Evolutionary conservation across 495 filamentous ascomycete genomes (phyloP).

Genomic region (Diplogelasinospora grovesii): DNA sequence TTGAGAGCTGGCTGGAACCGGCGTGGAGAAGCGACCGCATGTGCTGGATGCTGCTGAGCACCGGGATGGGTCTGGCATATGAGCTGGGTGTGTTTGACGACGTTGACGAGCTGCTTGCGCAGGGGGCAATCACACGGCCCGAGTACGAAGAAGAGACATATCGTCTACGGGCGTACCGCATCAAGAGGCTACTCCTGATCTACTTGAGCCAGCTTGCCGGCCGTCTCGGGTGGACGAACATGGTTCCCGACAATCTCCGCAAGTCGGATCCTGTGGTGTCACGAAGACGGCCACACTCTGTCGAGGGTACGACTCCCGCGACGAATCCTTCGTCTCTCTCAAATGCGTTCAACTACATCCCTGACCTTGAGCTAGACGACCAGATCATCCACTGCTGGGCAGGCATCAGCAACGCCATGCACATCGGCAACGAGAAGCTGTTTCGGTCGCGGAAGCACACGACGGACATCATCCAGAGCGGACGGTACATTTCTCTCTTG

Average conservation of each 20-base stretch:
- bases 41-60: constrained; percentile 97
- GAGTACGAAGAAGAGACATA: constrained; percentile 65
- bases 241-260: constrained; percentile 65
- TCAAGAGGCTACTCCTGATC: constrained; percentile 78
- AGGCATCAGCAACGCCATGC: constrained; percentile 82
- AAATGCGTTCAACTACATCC: constrained; percentile 50
- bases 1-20: constrained; percentile 92
- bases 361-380: constrained; percentile 57
- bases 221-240: constrained; percentile 87
- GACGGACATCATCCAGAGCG: constrained; percentile 75
- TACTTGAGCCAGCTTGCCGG: constrained; percentile 89
- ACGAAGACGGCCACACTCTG: constrained; percentile 37
- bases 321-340: constrained; percentile 45
- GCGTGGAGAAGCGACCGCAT: constrained; percentile 95
- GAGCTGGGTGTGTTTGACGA: constrained; percentile 94
- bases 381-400: constrained; percentile 89
- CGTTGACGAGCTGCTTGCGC: constrained; percentile 53
- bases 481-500: constrained; percentile 72
- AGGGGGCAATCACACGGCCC: constrained; percentile 48
- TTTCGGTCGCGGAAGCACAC: constrained; percentile 82
- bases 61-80: constrained; percentile 79
- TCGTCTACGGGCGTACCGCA: constrained; percentile 68
- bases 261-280: constrained; percentile 40
- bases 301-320: constrained; percentile 48
- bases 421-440: constrained; percentile 72